Conservation (phyloP, 2,329 filamentous ascomycete genomes). For the Zalaria sp. region DNA sequence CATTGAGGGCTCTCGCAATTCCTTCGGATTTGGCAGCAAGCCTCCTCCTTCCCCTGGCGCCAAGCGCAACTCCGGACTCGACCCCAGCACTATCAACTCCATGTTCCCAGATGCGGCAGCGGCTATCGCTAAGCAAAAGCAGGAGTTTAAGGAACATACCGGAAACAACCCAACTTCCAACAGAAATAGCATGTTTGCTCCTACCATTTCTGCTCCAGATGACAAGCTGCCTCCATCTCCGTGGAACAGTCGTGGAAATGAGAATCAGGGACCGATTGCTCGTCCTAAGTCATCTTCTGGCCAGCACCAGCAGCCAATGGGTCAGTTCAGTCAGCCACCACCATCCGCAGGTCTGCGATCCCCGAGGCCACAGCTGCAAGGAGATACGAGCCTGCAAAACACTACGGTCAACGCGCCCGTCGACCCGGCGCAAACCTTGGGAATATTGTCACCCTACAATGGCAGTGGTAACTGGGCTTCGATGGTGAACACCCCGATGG, state of each 20-base stretch:
- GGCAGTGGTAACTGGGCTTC: slow-evolving; percentile 93
- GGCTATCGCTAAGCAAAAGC: slow-evolving; percentile 96
- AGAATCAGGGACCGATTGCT: slow-evolving; percentile 40
- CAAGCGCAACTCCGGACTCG: slow-evolving; percentile 90
- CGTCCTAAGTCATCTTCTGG: slow-evolving; percentile 68
- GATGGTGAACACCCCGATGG: slow-evolving; percentile 96
- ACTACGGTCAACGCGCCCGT: slow-evolving; percentile 68
- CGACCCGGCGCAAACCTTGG: slow-evolving; percentile 50
- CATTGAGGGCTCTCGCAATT: slow-evolving; percentile 76
- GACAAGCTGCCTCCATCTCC: slow-evolving; percentile 62
- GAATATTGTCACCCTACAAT: slow-evolving; percentile 71
- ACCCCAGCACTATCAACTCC: slow-evolving; percentile 84
- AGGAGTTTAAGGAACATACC: slow-evolving; percentile 90
- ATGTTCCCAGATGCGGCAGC: slow-evolving; percentile 99
- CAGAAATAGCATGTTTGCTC: slow-evolving; percentile 73
- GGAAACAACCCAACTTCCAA: slow-evolving; percentile 82
- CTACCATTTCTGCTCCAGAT: slow-evolving; percentile 58
- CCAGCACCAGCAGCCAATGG: slow-evolving; percentile 52
- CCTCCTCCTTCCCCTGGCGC: slow-evolving; percentile 62
- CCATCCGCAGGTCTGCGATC: slow-evolving; percentile 67
- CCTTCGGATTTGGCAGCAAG: slow-evolving; percentile 50
- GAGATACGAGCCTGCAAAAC: slow-evolving; percentile 61
- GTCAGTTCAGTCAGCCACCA: slow-evolving; percentile 79
- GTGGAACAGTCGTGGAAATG: slow-evolving; percentile 48
- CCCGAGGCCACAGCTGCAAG: slow-evolving; percentile 54